These are phyloP conservation scores for Huiozyma naganishii DNA, from an alignment of 805 yeast genomes.

Conservation along the genomic window DNA sequence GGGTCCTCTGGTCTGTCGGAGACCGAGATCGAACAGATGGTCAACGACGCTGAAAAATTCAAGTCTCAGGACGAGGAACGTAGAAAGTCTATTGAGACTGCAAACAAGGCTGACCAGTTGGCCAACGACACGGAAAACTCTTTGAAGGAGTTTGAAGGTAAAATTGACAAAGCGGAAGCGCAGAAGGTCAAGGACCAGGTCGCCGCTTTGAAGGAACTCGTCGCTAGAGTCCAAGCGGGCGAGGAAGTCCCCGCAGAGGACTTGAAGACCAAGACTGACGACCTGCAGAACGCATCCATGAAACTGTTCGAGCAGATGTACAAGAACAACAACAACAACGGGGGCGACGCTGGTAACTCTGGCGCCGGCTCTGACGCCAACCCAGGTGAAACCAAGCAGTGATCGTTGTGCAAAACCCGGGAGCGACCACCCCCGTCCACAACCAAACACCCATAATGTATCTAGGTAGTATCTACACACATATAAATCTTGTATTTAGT, in stretches of 20 bases:
- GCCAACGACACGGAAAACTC: conserved; percentile 86
- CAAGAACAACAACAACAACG: conserved; percentile 21
- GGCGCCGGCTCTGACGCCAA: conserved; percentile 1
- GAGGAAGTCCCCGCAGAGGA: conserved; percentile 45
- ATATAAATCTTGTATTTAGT: too few relatives aligned
- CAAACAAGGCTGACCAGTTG: conserved; percentile 66
- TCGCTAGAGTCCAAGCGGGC: conserved; percentile 55
- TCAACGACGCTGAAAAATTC: conserved; percentile 79
- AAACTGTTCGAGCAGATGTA: conserved; percentile 60
- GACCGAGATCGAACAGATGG: conserved; percentile 83
- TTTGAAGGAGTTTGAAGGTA: conserved; percentile 59
- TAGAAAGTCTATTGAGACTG: conserved; percentile 71
- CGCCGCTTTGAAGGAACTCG: conserved; percentile 49
- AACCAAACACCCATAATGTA: too few relatives aligned
- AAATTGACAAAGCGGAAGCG: conserved; percentile 39
- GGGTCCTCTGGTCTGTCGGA: conserved; percentile 91
- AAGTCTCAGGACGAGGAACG: conserved; percentile 82
- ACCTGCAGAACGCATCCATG: conserved; percentile 63
- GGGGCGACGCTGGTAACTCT: conserved; percentile 5
- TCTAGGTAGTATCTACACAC: too few relatives aligned
- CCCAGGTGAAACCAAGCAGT: conserved; percentile 10
- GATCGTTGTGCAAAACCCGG: neutral
- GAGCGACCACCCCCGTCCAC: too few relatives aligned
- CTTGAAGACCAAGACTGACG: conserved; percentile 64
- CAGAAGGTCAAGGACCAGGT: conserved; percentile 41